Evolutionary conservation across 495 filamentous ascomycete genomes (phyloP), one percentile per base, ranked within the genome.

Genomic region (Aspergillus conjunctus): DNA sequence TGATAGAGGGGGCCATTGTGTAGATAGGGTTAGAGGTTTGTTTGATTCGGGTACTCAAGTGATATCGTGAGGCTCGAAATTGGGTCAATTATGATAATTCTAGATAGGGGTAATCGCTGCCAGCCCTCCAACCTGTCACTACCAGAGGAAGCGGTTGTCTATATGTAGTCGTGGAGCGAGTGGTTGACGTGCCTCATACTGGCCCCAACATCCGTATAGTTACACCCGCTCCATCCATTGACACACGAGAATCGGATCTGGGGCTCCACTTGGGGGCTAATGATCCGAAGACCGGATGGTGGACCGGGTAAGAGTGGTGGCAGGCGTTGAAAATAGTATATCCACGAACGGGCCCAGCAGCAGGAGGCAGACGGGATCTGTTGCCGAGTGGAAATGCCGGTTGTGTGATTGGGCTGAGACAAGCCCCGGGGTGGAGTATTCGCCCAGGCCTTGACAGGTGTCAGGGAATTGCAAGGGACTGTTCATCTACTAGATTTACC

Each of bases 1-100:
- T 65, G 59, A 72, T 67, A 4, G 70, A 72, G 50, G 70, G 70
- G 44, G 70, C 66, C 70, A 72, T 70, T 51, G 7, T 53, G 10
- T 39, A 22, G 43, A 45, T 18, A 18, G 17, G 43, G 52, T 41
- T 7, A 55, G n/a, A 39, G 34, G n/a, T n/a, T n/a, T 7, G 9
- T 39, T 3, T 39, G 26, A 39, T 39, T 11, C 10, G 1, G 7
- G 2, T 39, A 7, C 15, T 39, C 34, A 15, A 9, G 9, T 9
- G 2, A 26, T 2, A 39, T 3, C 9, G 15, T 9, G 34, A 3
- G 15, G 34, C 9, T 39, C 2, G 3, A 39, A 9, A 39, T 5
- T 2, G 26, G 2, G 2, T 15, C 3, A 39, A 39, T 10, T 39
- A 15, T 10, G 34, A 39, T 39, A 12, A 37, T 37, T 7, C 7